A percentile compares a stretch with the other conserved stretches of the same genome.
Conservation (phyloP, 306 rosid species). For the Fragaria iinumae region DNA sequence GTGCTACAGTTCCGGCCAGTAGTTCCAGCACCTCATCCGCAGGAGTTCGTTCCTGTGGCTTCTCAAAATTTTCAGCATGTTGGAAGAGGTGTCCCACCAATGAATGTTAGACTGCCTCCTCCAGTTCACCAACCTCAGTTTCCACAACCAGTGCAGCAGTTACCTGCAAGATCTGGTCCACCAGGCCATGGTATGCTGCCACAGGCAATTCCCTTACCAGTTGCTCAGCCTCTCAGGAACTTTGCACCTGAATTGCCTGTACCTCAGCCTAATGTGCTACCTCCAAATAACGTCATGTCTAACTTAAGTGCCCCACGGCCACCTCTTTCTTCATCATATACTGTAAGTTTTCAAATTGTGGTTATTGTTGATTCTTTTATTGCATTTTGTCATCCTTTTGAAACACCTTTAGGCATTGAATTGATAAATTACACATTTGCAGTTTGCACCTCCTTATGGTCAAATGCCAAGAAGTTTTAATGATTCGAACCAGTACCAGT, state of each 20-base stretch:
- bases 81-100: conserved; percentile 64
- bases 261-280: conserved; percentile 53
- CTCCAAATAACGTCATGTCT: conserved; percentile 58
- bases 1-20: conserved; percentile 69
- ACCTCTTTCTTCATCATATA: conserved; percentile 62
- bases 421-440: conserved; percentile 28
- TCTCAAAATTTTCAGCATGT: conserved; percentile 72
- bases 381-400: conserved; percentile 4
- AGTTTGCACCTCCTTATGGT: conserved; percentile 73
- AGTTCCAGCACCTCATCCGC: conserved; percentile 63
- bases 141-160: conserved; percentile 64
- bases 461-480: conserved; percentile 56
- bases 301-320: conserved; percentile 62
- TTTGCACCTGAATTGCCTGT: conserved; percentile 50
- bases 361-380: background rate
- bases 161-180: conserved; percentile 63
- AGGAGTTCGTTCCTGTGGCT: conserved; percentile 63
- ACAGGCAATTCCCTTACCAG: conserved; percentile 59
- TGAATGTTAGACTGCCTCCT: conserved; percentile 73
- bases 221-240: conserved; percentile 58
- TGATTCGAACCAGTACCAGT: conserved; percentile 52
- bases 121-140: conserved; percentile 60
- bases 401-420: conserved; percentile 24
- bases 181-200: conserved; percentile 49
- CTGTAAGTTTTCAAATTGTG: conserved; percentile 47